Evolutionary conservation across 345 rosid species (phyloP).

Genomic region (Euphorbia pulcherrima): DNA sequence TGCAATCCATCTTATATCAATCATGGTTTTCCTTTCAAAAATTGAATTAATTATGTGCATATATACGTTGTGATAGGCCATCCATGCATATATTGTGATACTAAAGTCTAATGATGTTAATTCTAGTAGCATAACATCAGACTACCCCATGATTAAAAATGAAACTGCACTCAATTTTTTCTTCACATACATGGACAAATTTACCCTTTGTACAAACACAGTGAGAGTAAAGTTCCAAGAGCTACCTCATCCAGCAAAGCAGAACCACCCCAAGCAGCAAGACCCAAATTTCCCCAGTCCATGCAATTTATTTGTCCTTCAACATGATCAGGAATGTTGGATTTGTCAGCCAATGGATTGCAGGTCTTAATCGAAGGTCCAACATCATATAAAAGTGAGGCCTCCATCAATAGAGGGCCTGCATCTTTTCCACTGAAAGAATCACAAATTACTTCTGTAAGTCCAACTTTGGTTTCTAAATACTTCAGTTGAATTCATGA

Average conservation of each 20-base stretch:
- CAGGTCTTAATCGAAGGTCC: conserved; percentile 25
- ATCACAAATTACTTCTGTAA: neutral
- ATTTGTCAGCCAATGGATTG: conserved; percentile 31
- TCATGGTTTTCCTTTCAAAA: neutral
- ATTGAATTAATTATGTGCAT: neutral
- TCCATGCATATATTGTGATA: neutral
- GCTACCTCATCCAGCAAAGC: conserved; percentile 60
- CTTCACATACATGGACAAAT: neutral
- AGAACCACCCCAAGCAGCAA: conserved; percentile 50
- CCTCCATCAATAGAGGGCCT: conserved; percentile 51
- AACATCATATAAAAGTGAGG: conserved; percentile 31
- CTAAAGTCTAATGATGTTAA: neutral
- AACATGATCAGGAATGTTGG: conserved; percentile 21
- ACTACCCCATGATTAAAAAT: neutral
- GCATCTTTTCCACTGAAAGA: conserved; percentile 66
- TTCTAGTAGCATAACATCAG: neutral
- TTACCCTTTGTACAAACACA: neutral
- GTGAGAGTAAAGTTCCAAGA: neutral
- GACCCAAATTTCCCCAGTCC: conserved; percentile 29
- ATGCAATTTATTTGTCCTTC: conserved; percentile 18
- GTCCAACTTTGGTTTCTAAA: neutral
- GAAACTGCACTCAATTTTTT: neutral
- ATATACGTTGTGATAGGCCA: neutral
- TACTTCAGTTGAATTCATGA: neutral
- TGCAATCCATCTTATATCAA: neutral